Conservation (phyloP, 179 eudicot species). For the Nepenthes alata region DNA sequence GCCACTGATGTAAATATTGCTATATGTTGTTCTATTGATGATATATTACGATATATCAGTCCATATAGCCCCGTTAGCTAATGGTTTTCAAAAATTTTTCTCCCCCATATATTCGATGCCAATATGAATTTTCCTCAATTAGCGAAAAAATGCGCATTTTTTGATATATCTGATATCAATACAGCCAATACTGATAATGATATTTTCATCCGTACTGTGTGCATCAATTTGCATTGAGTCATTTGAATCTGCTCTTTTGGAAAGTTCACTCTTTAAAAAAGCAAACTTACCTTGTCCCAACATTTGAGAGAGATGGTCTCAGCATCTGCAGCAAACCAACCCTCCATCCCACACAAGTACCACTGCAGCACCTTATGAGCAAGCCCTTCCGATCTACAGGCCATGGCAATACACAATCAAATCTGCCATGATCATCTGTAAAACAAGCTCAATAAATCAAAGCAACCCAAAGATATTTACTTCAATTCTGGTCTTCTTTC, state of each 20-base stretch:
- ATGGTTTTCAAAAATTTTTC: too few relatives aligned
- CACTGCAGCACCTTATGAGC: slow-evolving; percentile 94
- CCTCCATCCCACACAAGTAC: slow-evolving; percentile 99
- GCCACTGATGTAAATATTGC: too few relatives aligned
- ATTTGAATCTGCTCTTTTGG: background rate
- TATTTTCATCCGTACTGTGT: too few relatives aligned
- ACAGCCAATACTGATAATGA: too few relatives aligned
- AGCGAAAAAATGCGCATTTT: too few relatives aligned
- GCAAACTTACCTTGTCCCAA: slow-evolving; percentile 74
- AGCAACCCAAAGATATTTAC: slow-evolving; percentile 18
- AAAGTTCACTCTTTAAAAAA: background rate
- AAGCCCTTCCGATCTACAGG: slow-evolving; percentile 83
- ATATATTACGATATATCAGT: too few relatives aligned
- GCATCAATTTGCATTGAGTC: too few relatives aligned
- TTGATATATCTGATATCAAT: too few relatives aligned
- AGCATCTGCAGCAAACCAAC: slow-evolving; percentile 99
- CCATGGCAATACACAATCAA: background rate
- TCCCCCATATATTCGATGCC: too few relatives aligned
- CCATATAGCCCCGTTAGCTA: too few relatives aligned
- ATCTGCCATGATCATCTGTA: background rate
- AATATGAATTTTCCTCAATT: too few relatives aligned
- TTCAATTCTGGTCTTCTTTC: slow-evolving; percentile 88
- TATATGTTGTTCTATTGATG: too few relatives aligned
- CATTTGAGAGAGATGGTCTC: slow-evolving; percentile 80
- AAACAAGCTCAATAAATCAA: background rate